phyloP scores from a whole-genome alignment of 768 basidiomycete genomes.

The Psilocybe subaeruginosa region DNA sequence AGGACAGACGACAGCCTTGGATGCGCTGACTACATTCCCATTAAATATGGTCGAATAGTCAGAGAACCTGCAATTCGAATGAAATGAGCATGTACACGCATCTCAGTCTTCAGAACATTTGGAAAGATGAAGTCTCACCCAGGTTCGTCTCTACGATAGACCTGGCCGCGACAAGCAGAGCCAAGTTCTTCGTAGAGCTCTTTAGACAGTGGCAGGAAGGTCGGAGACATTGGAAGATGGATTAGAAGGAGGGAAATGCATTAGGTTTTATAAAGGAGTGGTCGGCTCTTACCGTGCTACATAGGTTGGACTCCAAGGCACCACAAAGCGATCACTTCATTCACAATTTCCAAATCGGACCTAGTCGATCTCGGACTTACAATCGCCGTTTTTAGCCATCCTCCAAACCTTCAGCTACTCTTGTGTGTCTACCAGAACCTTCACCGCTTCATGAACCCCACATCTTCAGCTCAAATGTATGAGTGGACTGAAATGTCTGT shows the following conservation, averaged over 20 bases:
- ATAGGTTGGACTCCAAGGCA: constrained; percentile 4
- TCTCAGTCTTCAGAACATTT: not conserved
- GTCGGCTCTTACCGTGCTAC: not conserved
- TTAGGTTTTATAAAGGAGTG: not conserved
- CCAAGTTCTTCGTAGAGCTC: constrained; percentile 49
- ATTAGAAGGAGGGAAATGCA: constrained; percentile 1
- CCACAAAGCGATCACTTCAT: not conserved
- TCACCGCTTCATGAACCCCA: not conserved
- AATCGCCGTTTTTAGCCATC: not conserved
- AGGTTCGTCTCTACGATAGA: constrained; percentile 45
- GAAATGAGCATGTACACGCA: constrained; percentile 1
- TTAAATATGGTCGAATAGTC: constrained; percentile 71
- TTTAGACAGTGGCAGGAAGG: constrained; percentile 27
- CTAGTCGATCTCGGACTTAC: constrained; percentile 11
- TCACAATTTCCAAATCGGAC: constrained; percentile 6
- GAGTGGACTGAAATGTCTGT: not conserved
- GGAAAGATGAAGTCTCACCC: constrained; percentile 30
- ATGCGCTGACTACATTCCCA: constrained; percentile 64
- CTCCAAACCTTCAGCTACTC: not conserved
- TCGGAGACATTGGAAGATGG: constrained; percentile 18
- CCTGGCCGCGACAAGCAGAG: constrained; percentile 46
- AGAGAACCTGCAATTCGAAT: constrained; percentile 37
- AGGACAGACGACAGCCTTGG: constrained; percentile 73
- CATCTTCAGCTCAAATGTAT: not conserved
- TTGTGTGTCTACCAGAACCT: not conserved